phyloP scores from a whole-genome alignment of 202 grass and related monocot species.

The Setaria italica region DNA sequence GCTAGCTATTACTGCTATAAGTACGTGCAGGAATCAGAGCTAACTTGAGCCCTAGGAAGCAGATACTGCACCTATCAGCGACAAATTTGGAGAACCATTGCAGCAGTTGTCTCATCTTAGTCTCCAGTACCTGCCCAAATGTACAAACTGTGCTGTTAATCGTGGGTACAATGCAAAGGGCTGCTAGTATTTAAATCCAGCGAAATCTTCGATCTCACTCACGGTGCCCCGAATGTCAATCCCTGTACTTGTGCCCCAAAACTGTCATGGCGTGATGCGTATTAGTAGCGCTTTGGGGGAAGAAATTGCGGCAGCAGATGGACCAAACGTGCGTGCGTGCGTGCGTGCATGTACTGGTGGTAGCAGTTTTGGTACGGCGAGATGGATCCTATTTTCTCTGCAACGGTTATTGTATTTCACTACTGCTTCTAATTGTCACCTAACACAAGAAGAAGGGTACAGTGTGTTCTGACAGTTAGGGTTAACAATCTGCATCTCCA shows the following conservation, averaged over 20 bases:
- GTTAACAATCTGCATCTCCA: not conserved
- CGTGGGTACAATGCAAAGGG: not conserved
- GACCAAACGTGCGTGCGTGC: not conserved
- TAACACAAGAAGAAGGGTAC: not conserved
- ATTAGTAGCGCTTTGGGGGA: not conserved
- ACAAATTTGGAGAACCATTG: not conserved
- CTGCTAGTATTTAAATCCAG: not conserved
- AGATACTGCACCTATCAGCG: not conserved
- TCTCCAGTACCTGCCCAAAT: not conserved
- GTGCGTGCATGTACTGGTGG: not conserved
- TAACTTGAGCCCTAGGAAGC: not conserved
- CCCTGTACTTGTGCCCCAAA: not conserved
- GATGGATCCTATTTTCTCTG: not conserved
- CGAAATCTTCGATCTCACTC: slow-evolving; percentile 1
- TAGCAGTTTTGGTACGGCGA: not conserved
- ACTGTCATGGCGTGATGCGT: slow-evolving; percentile 15
- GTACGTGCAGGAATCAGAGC: not conserved
- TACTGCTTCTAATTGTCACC: not conserved
- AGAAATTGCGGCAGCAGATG: not conserved
- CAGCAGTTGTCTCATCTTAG: not conserved
- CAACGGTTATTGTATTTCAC: not conserved
- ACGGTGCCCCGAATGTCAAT: not conserved
- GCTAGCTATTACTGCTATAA: not conserved
- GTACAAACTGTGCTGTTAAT: slow-evolving; percentile 23
- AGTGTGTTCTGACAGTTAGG: not conserved